Evolutionary conservation across 2,329 filamentous ascomycete species (phyloP).

Genomic region (Pezicula neosporulosa): DNA sequence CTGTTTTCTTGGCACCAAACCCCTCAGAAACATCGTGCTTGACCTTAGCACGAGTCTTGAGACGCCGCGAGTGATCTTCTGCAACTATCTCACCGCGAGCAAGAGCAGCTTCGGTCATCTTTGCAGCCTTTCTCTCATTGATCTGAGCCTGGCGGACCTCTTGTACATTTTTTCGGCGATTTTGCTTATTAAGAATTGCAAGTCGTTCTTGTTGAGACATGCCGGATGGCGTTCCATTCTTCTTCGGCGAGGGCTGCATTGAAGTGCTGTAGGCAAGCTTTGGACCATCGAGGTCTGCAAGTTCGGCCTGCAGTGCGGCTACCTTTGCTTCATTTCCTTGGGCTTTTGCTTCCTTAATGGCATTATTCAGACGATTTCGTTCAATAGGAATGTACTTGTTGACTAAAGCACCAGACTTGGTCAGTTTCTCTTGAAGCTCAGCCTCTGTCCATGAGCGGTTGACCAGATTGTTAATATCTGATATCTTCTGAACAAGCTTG

Average conservation of each 20-base stretch:
- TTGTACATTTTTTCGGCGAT: constrained; percentile 81
- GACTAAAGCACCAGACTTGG: constrained; percentile 65
- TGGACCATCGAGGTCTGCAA: constrained; percentile 61
- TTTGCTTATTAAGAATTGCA: constrained; percentile 78
- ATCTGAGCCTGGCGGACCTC: constrained; percentile 88
- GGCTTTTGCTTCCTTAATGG: constrained; percentile 63
- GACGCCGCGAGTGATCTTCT: constrained; percentile 57
- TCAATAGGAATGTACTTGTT: constrained; percentile 64
- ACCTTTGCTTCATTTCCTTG: constrained; percentile 57
- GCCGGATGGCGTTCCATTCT: constrained; percentile 40
- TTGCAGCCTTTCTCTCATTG: constrained; percentile 66
- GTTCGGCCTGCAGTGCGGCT: constrained; percentile 53
- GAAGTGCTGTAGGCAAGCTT: constrained; percentile 73
- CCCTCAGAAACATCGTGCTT: constrained; percentile 59
- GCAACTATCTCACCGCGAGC: constrained; percentile 60
- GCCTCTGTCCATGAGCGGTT: constrained; percentile 78
- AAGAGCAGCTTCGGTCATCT: constrained; percentile 56
- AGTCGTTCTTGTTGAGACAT: constrained; percentile 76
- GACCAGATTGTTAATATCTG: constrained; percentile 76
- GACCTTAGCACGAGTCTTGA: constrained; percentile 66
- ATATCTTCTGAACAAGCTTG: constrained; percentile 66
- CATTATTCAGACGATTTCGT: constrained; percentile 62
- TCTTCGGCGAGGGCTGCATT: constrained; percentile 51
- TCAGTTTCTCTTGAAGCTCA: constrained; percentile 77
- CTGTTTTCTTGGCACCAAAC: constrained; percentile 38